Conservation (phyloP, 805 yeast species). For the Wilhelminamyces savonicus region DNA sequence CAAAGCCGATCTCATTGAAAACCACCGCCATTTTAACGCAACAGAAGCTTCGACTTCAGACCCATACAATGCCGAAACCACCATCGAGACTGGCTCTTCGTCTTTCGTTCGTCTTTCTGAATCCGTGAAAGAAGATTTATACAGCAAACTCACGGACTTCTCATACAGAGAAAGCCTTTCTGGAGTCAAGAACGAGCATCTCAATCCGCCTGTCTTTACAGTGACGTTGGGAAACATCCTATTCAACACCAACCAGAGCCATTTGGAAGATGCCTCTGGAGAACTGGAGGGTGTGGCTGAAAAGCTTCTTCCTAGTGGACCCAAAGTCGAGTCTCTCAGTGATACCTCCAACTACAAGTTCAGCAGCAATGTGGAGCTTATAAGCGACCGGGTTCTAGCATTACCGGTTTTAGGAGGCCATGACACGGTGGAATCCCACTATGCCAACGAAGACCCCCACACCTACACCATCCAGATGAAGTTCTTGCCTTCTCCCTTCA, state of each 20-base stretch:
- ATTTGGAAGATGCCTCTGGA: too few species aligned
- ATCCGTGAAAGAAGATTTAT: slow-evolving; percentile 15
- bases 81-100: too few species aligned
- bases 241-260: slow-evolving; percentile 12
- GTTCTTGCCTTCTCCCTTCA: slow-evolving; percentile 40
- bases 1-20: too few species aligned
- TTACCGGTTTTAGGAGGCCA: slow-evolving; percentile 21
- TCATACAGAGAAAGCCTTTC: slow-evolving; percentile 12
- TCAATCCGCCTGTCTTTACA: slow-evolving; percentile 25
- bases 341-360: slow-evolving; percentile 14
- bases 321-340: too few species aligned
- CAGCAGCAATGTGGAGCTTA: slow-evolving; percentile 27
- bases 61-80: too few species aligned
- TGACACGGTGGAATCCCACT: slow-evolving; percentile 6
- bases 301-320: too few species aligned
- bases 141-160: slow-evolving; percentile 19
- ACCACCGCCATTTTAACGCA: too few species aligned
- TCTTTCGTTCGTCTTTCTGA: too few species aligned
- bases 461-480: slow-evolving; percentile 37
- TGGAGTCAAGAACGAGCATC: slow-evolving; percentile 13
- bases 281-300: neutral
- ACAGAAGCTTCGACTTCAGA: too few species aligned
- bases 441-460: slow-evolving; percentile 21
- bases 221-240: slow-evolving; percentile 36
- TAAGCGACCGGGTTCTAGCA: slow-evolving; percentile 24